These are phyloP conservation scores for Venturia effusa DNA, from an alignment of 2,329 filamentous ascomycete genomes.

Conservation along the genomic window DNA sequence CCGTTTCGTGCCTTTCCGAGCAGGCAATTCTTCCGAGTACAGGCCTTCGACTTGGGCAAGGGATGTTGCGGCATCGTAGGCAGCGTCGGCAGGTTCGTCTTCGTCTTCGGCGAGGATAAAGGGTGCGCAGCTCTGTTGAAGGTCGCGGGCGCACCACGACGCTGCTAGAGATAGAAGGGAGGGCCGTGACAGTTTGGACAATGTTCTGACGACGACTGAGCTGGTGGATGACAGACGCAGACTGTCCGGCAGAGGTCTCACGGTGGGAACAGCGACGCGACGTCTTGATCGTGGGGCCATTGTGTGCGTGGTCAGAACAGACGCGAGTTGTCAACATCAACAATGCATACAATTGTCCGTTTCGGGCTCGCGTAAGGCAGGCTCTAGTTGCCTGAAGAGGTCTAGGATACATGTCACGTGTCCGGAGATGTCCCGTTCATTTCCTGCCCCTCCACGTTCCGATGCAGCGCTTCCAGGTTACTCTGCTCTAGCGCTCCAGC, in stretches of 20 bases:
- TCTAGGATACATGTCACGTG: not conserved
- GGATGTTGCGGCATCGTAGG: slow-evolving; percentile 57
- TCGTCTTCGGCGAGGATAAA: slow-evolving; percentile 41
- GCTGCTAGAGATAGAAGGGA: slow-evolving; percentile 62
- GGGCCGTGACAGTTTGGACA: slow-evolving; percentile 60
- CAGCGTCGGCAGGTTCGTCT: slow-evolving; percentile 49
- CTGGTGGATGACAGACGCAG: slow-evolving; percentile 58
- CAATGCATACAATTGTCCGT: not conserved
- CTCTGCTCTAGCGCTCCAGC: not conserved
- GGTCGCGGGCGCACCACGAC: slow-evolving; percentile 64
- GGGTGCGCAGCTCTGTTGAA: slow-evolving; percentile 49
- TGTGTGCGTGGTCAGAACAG: not conserved
- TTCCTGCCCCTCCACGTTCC: not conserved
- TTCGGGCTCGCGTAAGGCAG: not conserved
- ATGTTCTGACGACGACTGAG: slow-evolving; percentile 51
- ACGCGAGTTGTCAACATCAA: not conserved
- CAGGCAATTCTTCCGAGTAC: slow-evolving; percentile 25
- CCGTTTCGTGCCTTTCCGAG: slow-evolving; percentile 39
- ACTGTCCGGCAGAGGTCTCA: slow-evolving; percentile 58
- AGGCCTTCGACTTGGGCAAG: slow-evolving; percentile 53
- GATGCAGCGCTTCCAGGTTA: too few relatives aligned
- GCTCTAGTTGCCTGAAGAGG: not conserved
- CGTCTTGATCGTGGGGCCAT: slow-evolving; percentile 12
- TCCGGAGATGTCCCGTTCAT: not conserved
- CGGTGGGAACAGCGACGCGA: slow-evolving; percentile 55